Base-by-base conservation (phyloP, 208 protist species). In the Crithidia brevicula region DNA sequence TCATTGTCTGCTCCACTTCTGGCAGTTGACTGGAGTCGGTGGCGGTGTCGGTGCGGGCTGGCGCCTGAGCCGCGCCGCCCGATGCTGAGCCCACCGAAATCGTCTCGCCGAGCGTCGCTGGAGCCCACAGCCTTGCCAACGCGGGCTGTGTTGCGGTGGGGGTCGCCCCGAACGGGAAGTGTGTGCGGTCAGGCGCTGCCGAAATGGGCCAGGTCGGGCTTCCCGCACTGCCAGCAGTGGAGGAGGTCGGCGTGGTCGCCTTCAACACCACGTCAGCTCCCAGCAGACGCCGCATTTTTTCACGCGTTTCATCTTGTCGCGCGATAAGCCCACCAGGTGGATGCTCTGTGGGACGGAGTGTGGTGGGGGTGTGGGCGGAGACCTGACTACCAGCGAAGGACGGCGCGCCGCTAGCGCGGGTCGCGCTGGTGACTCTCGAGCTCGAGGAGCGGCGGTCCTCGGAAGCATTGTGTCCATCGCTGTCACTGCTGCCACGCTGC, bases 291-390 rank as follows among this genome's bases (percentile, higher is more conserved):
- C 67, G 70, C 85, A 91, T 89, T 34, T 78, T 77, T 2, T 79
- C 75, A 4, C 85, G 88, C 67, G 83, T 83, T 50, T 87, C 78
- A 20, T 85, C 85, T 18, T 93, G 72, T 9, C 75, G 72, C 27
- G 47, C 42, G 18, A 59, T 56, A 11, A 67, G 40, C 10, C 61
- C 60, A 30, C 69, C 60, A 10, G 42, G 25, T 30, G 57, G 60
- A 53, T 63, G 60, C 15, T 51, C 57, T 10, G 22, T 42, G 20
- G 69, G 69, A 8, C 69, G 69, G 22, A 67, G 31, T 23, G 69
- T 58, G 7, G 42, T 61, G 15, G 69, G 69, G 3, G 69, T 74
- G 38, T 74, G 69, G 34, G 60, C 69, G 15, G 61, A 56, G 52
- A 63, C 45, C 16, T 31, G 40, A 23, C 69, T 67, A 15, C 60